Evolutionary conservation across 2,329 filamentous ascomycete genomes (phyloP).

Genomic region (Talaromyces sp.): DNA sequence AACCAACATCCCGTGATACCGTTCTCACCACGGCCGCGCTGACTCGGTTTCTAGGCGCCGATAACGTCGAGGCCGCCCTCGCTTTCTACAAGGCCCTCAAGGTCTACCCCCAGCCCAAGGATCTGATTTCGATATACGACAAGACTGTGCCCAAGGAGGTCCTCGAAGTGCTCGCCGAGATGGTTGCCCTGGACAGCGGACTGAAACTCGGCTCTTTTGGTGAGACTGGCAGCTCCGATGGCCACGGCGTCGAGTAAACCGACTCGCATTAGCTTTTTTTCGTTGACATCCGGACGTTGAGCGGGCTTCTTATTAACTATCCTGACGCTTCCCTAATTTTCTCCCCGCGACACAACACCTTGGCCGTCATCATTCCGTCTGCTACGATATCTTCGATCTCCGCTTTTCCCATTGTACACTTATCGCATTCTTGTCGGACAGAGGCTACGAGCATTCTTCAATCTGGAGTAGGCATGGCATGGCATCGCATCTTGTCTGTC

Average conservation of each 20-base stretch:
- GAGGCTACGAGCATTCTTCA: slow-evolving; percentile 2
- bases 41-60: slow-evolving; percentile 27
- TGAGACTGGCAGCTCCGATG: slow-evolving; percentile 25
- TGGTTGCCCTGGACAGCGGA: slow-evolving; percentile 87
- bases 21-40: background rate
- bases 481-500: slow-evolving; percentile 3
- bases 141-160: slow-evolving; percentile 98
- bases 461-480: slow-evolving; percentile 2
- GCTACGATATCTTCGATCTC: slow-evolving; percentile 6
- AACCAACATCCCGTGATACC: slow-evolving; percentile 15
- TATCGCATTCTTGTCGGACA: slow-evolving; percentile 7
- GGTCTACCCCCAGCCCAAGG: slow-evolving; percentile 90
- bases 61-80: slow-evolving; percentile 72
- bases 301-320: background rate
- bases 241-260: slow-evolving; percentile 33
- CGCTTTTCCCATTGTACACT: slow-evolving; percentile 11
- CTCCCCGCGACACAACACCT: background rate
- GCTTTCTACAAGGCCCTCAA: slow-evolving; percentile 98
- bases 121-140: slow-evolving; percentile 95
- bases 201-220: slow-evolving; percentile 56
- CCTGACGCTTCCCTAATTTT: background rate
- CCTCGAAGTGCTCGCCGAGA: slow-evolving; percentile 92
- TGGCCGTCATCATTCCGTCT: background rate
- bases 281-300: background rate
- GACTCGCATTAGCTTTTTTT: background rate